These are phyloP conservation scores for Lobosporangium transversale DNA, from an alignment of 192 early-diverging fungal species.

Conservation along the genomic window DNA sequence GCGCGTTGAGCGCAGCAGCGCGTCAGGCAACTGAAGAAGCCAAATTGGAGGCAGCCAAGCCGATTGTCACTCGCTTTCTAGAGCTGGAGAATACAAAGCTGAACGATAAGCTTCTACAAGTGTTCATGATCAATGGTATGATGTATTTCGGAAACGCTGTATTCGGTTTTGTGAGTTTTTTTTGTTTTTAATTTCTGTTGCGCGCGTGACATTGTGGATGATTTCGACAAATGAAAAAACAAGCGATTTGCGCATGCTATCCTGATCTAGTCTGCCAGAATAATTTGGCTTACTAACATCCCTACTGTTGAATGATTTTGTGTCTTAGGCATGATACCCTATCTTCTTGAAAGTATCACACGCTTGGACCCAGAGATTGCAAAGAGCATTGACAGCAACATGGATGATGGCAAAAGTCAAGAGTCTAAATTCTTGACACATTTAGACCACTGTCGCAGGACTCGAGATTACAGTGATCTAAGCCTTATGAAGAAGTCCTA, in stretches of 20 bases:
- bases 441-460: constrained; percentile 24
- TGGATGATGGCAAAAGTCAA: constrained; percentile 22
- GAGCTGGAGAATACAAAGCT: constrained; percentile 50
- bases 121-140: constrained; percentile 49
- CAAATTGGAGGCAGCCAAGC: constrained; percentile 46
- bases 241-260: no score
- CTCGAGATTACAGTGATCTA: constrained; percentile 32
- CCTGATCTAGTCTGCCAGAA: no score
- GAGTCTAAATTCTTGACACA: constrained; percentile 41
- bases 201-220: no score
- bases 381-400: constrained; percentile 12
- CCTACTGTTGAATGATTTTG: no score
- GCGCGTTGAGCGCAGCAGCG: constrained; percentile 22
- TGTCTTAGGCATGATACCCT: constrained; percentile 34
- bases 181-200: neutral
- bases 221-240: no score
- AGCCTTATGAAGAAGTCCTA: constrained; percentile 51
- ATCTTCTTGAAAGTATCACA: constrained; percentile 39
- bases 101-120: constrained; percentile 43
- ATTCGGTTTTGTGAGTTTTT: neutral
- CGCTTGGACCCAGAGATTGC: constrained; percentile 42
- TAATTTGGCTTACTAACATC: neutral
- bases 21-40: constrained; percentile 43
- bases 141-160: neutral
- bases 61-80: constrained; percentile 41